Conservation (phyloP, 1,284 basidiomycete species). For the Austroboletus novae-zelandiae region DNA sequence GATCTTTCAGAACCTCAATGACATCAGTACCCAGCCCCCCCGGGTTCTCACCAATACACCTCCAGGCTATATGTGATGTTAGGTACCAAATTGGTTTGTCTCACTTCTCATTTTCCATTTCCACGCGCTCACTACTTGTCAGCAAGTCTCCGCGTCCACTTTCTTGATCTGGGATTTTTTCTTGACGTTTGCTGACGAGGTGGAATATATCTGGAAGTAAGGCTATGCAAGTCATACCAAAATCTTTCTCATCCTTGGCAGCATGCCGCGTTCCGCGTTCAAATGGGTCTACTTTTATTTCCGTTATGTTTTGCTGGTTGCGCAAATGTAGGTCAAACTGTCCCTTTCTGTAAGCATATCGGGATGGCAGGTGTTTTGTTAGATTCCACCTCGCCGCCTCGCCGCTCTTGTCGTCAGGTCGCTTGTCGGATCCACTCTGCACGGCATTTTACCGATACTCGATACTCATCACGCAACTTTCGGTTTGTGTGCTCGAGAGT, state of each 20-base stretch:
- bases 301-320: conserved; percentile 13
- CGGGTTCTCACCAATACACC: conserved; percentile 5
- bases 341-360: not conserved
- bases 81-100: conserved; percentile 14
- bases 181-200: conserved; percentile 15
- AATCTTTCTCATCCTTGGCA: not conserved
- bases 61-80: conserved; percentile 5
- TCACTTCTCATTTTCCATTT: not conserved
- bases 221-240: not conserved
- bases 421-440: conserved; percentile 6
- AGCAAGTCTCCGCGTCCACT: conserved; percentile 14
- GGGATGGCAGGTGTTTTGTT: not conserved
- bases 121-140: conserved; percentile 2
- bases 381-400: conserved; percentile 12
- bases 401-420: conserved; percentile 12
- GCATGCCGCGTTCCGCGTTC: conserved; percentile 12
- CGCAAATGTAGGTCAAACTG: conserved; percentile 14
- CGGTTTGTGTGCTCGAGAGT: conserved; percentile 8
- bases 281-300: conserved; percentile 29
- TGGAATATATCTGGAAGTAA: conserved; percentile 25
- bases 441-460: conserved; percentile 17
- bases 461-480: conserved; percentile 1
- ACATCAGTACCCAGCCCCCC: not conserved
- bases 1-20: conserved; percentile 5
- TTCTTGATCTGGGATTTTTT: conserved; percentile 23